A percentile compares a stretch with the other conserved stretches of the same genome.
Conservation (phyloP, 2,329 filamentous ascomycete species). For the Curvularia spicifera region DNA sequence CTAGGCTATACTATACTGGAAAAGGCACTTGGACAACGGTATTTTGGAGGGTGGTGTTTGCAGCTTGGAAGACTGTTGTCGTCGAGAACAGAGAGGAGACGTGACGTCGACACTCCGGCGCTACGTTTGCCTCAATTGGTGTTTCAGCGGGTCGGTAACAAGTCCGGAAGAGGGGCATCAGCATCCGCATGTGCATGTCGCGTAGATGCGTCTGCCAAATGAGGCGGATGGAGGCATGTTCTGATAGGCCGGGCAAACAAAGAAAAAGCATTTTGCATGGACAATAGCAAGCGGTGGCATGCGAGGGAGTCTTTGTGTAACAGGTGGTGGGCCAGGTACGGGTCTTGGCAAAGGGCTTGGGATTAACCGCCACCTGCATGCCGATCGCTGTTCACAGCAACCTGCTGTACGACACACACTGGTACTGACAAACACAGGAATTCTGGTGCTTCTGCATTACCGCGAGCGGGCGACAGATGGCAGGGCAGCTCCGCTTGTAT, state of each 20-base stretch:
- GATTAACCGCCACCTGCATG: neutral
- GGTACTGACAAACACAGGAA: constrained; percentile 3
- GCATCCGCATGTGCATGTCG: constrained; percentile 4
- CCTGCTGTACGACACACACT: neutral
- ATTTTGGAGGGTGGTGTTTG: neutral
- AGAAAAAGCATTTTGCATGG: neutral
- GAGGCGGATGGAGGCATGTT: neutral
- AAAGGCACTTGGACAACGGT: neutral
- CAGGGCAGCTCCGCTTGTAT: constrained; percentile 12
- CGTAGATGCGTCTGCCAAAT: neutral
- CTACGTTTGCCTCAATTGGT: constrained; percentile 31
- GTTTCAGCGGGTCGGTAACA: constrained; percentile 35
- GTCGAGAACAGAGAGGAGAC: constrained; percentile 10
- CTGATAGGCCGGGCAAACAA: constrained; percentile 1
- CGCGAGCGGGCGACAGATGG: neutral
- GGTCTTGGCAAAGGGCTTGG: constrained; percentile 4
- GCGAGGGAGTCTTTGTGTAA: neutral
- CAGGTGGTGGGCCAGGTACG: neutral
- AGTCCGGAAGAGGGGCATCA: neutral
- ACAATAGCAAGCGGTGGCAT: neutral
- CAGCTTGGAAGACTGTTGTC: constrained; percentile 16
- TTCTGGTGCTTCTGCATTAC: constrained; percentile 13
- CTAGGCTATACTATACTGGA: neutral
- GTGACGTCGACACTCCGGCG: constrained; percentile 33
- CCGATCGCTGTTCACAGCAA: neutral